Evolutionary conservation across 1,139 yeast genomes (phyloP), one percentile per base, ranked within the genome.

Genomic region (Magnusiomyces fungicola): DNA sequence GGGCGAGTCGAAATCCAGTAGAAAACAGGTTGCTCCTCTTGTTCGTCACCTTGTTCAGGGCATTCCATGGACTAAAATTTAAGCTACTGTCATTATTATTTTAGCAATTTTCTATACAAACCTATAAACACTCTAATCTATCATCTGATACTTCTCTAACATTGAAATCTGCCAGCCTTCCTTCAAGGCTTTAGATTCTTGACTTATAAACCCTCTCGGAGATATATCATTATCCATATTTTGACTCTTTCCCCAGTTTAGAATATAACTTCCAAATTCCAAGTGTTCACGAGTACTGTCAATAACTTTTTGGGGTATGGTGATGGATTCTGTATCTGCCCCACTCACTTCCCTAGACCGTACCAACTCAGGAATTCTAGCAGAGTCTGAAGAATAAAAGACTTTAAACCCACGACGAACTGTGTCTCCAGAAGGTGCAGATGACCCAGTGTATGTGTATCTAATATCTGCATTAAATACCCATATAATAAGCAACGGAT

Each of bases 1-100:
- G 62, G 56, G 58, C 7, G 79, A 83, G 53, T 62, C 74, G 12
- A 66, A 67, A 2, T 89, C 90, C 1, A 83, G 92, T 30, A 74
- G 97, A 58, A 89, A 89, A 61, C 94, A 85, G 63, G 87, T 89
- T n/a, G 95, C 86, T 7, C 95, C 96, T 1, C 46, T 62, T 24
- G 46, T 66, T 22, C 57, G 68, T 23, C 50, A 55, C 12, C 49
- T 53, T 5, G 42, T 64, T 16, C 60, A 60, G 22, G 61, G 60
- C 10, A 53, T 52, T 16, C 46, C 55, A 12, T 43, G 9, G 36
- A 18, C 7, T 27, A 12, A 12, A 7, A 27, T 27, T 27, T 12
- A 27, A n/a, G n/a, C n/a, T n/a, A n/a, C n/a, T n/a, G n/a, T n/a
- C n/a, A n/a, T n/a, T n/a, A 34, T 45, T 16, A 49, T 19, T 19